Percentiles rank a stretch among this genome's conserved stretches.
phyloP scores from a whole-genome alignment of 2,329 filamentous ascomycete genomes.

The Sarocladiaceae sp. region DNA sequence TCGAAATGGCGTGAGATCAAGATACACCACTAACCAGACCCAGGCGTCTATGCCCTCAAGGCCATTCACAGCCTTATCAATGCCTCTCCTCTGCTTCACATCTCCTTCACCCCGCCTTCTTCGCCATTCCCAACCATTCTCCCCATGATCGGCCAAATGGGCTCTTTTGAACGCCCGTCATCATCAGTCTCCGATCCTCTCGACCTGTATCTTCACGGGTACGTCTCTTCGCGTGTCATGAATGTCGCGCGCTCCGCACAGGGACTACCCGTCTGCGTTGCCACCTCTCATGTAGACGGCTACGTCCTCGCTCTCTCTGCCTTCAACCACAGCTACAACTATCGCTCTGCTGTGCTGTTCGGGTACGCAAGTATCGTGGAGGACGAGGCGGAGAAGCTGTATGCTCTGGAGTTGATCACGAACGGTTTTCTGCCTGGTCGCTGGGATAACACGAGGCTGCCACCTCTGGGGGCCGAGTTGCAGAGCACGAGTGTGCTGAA shows the following conservation, averaged over 20 bases:
- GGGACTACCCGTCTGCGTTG: constrained; percentile 64
- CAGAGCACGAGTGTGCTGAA: constrained; percentile 68
- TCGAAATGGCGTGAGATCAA: no score
- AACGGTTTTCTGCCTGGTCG: constrained; percentile 65
- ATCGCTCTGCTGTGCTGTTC: constrained; percentile 75
- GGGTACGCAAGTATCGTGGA: constrained; percentile 67
- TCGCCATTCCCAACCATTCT: constrained; percentile 72
- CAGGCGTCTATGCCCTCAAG: constrained; percentile 67
- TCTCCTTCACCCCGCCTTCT: constrained; percentile 65
- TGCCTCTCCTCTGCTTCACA: constrained; percentile 67
- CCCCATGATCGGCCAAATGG: constrained; percentile 84
- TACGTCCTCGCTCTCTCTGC: constrained; percentile 76
- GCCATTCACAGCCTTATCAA: constrained; percentile 76
- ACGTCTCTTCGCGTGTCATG: constrained; percentile 75
- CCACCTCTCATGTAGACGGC: constrained; percentile 73
- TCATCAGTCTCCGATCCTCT: constrained; percentile 59
- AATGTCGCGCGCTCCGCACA: constrained; percentile 43
- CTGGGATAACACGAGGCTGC: constrained; percentile 65
- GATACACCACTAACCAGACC: background rate
- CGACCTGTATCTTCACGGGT: constrained; percentile 75
- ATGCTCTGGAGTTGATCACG: constrained; percentile 75
- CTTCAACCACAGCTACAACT: constrained; percentile 81
- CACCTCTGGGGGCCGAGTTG: constrained; percentile 71
- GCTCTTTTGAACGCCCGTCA: constrained; percentile 61
- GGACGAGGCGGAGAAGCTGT: constrained; percentile 66